phyloP scores from a whole-genome alignment of 73 alveolate genomes.

The Stentor coeruleus region DNA sequence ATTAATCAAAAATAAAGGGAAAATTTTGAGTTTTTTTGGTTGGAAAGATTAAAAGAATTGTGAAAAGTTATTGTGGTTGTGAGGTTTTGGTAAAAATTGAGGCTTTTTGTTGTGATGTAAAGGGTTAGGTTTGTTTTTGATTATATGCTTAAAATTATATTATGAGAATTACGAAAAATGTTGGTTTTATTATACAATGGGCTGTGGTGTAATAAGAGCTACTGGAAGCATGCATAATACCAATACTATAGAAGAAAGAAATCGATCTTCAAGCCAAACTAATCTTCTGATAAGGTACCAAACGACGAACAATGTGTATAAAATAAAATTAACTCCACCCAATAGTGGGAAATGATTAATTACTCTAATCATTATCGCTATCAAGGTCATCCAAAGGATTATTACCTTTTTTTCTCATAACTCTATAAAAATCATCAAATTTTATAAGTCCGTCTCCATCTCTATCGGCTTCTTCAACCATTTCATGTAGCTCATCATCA shows the following conservation, averaged over 20 bases:
- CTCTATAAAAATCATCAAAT: constrained; percentile 74
- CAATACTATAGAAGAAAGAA: neutral
- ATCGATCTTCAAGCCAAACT: neutral
- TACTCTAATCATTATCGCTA: constrained; percentile 63
- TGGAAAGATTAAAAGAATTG: no score
- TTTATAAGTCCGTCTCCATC: constrained; percentile 92
- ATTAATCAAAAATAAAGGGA: no score
- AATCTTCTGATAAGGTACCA: neutral
- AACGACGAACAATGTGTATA: neutral
- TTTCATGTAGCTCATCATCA: constrained; percentile 89
- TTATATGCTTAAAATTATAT: no score
- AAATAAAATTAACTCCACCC: neutral
- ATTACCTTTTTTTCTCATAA: constrained; percentile 77
- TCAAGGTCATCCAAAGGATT: constrained; percentile 81
- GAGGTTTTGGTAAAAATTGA: no score
- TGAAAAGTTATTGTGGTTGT: no score
- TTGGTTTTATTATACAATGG: no score
- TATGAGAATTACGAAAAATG: no score
- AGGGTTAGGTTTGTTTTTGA: no score
- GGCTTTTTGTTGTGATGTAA: no score
- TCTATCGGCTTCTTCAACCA: constrained; percentile 91
- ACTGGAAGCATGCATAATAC: neutral
- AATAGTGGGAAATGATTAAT: no score
- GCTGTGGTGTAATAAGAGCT: neutral
- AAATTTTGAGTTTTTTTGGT: no score